Evolutionary conservation across 169 alveolate genomes (phyloP), one percentile per base, ranked within the genome.

Genomic region (Cryptosporidium meleagridis): DNA sequence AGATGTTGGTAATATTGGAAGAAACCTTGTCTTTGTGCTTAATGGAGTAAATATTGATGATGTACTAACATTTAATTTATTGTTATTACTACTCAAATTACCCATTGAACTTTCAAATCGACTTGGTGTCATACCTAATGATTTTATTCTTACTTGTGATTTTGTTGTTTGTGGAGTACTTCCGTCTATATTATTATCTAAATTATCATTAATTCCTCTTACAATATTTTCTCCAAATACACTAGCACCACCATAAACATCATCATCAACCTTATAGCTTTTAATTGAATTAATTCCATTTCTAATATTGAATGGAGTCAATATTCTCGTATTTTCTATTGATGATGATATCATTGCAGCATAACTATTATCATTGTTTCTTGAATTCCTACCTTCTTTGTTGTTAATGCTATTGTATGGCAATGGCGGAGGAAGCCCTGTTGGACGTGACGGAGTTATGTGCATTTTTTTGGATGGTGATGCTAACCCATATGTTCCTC

Each of bases 401-500:
- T 52, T 75, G 3, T 29, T 35, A 52, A 23, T 61, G 8, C 37
- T 80, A n/a, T 33, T 61, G 29, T 80, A 80, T 62, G 89, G 89
- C 4, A 80, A 44, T 5, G 89, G 89, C 3, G 89, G 89, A 29
- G 89, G 89, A 62, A 80, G 89, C 69, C 75, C 73, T 29, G 29
- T 16, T 80, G 89, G 89, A 41, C 89, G 73, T 21, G 89, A 45
- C 8, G 89, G 89, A 18, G 89, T 62, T 65, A 33, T n/a, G 33
- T 33, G 18, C 33, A 65, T 9, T 14, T 29, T 65, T n/a, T 33
- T 37, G 31, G 23, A 16, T 37, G 72, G 23, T 39, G 73, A 26
- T 31, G 23, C 18, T 23, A 62, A 23, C 37, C 69, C 55, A 6
- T 75, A 37, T 2, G 33, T 75, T 9, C 55, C 75, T n/a, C 12